phyloP scores from a whole-genome alignment of 768 basidiomycete genomes.

The Rickenella mellea region DNA sequence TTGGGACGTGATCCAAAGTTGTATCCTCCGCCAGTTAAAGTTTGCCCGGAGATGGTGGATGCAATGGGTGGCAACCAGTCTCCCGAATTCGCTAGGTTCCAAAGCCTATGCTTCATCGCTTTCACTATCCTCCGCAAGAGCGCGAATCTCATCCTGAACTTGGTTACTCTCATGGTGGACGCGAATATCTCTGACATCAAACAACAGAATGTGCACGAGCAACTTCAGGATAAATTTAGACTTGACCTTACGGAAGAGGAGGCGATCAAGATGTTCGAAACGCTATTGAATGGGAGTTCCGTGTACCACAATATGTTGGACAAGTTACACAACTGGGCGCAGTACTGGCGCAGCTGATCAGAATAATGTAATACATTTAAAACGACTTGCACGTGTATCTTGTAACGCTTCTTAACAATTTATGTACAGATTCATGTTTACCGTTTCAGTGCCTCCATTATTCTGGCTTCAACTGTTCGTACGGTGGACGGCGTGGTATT shows the following conservation, averaged over 20 bases:
- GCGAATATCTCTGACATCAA: slow-evolving; percentile 98
- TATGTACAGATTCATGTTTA: neutral
- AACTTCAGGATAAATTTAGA: slow-evolving; percentile 95
- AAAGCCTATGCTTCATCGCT: slow-evolving; percentile 94
- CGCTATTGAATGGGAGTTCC: slow-evolving; percentile 86
- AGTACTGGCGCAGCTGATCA: slow-evolving; percentile 72
- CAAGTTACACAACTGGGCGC: slow-evolving; percentile 84
- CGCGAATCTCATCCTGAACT: slow-evolving; percentile 92
- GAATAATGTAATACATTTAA: neutral
- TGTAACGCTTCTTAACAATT: neutral
- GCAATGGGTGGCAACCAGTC: slow-evolving; percentile 98
- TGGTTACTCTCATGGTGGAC: slow-evolving; percentile 95
- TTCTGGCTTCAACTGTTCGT: slow-evolving; percentile 52
- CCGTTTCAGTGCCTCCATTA: slow-evolving; percentile 31
- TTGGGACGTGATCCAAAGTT: slow-evolving; percentile 96
- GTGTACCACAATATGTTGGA: slow-evolving; percentile 91
- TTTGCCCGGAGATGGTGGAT: slow-evolving; percentile 99
- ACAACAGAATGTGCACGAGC: slow-evolving; percentile 74
- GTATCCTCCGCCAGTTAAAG: slow-evolving; percentile 95
- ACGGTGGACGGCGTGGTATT: slow-evolving; percentile 52
- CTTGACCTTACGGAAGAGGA: slow-evolving; percentile 92
- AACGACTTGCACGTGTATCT: neutral
- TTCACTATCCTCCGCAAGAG: slow-evolving; percentile 94
- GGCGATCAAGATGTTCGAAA: slow-evolving; percentile 95
- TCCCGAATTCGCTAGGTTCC: slow-evolving; percentile 93